Evolutionary conservation across 805 yeast species (phyloP).

Genomic region (Yueomyces sinensis): DNA sequence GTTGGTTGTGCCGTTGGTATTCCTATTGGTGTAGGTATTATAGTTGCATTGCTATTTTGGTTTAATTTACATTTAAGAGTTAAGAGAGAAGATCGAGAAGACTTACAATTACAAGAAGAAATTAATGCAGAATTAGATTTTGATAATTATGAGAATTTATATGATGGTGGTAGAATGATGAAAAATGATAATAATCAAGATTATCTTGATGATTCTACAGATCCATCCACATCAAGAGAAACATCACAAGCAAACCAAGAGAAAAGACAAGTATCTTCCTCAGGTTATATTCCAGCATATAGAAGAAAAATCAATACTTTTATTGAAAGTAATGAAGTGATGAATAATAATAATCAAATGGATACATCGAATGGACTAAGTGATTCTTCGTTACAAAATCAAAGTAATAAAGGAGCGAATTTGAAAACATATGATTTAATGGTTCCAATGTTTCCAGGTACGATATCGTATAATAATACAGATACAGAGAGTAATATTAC

Average conservation of each 20-base stretch:
- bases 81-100: slow-evolving; percentile 27
- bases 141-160: slow-evolving; percentile 20
- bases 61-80: slow-evolving; percentile 26
- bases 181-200: slow-evolving; percentile 4
- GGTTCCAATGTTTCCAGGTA: slow-evolving; percentile 2
- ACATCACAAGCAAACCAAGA: background rate
- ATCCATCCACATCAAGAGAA: background rate
- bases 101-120: slow-evolving; percentile 20
- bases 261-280: background rate
- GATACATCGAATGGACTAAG: background rate
- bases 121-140: slow-evolving; percentile 26
- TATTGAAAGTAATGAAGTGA: slow-evolving; percentile 3
- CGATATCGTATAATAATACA: background rate
- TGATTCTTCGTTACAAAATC: background rate
- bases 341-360: background rate
- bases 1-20: slow-evolving; percentile 44
- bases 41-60: slow-evolving; percentile 27
- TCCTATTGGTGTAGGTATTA: slow-evolving; percentile 30
- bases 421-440: slow-evolving; percentile 2
- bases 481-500: slow-evolving; percentile 1
- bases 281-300: slow-evolving; percentile 26
- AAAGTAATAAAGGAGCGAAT: background rate
- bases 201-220: too few species aligned
- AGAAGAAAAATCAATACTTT: slow-evolving; percentile 22
- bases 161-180: slow-evolving; percentile 10